Percentiles rank a stretch among this genome's conserved stretches.
Evolutionary conservation across 2,329 filamentous ascomycete genomes (phyloP).

Genomic region (Penicillium palitans): DNA sequence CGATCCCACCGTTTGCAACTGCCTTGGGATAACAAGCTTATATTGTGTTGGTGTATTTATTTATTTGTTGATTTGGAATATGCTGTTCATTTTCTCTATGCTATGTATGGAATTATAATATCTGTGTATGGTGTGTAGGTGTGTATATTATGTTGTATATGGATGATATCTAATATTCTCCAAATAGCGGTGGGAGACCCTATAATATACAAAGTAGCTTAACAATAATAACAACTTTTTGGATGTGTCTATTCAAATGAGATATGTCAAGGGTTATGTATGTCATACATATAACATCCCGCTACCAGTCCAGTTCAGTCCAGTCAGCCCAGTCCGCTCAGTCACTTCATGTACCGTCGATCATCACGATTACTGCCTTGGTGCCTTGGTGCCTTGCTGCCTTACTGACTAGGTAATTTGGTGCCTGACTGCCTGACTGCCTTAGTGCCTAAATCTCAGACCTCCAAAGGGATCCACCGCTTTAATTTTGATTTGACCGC

Average conservation of each 20-base stretch:
- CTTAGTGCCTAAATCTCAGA: background rate
- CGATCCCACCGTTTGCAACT: conserved; percentile 13
- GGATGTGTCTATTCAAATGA: background rate
- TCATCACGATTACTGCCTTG: background rate
- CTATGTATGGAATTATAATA: background rate
- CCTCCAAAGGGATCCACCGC: background rate
- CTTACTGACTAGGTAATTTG: too few species aligned
- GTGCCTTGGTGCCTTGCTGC: background rate
- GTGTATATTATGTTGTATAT: background rate
- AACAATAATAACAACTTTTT: background rate
- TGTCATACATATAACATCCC: conserved; percentile 8
- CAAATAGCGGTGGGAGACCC: conserved; percentile 1
- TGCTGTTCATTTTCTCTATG: background rate
- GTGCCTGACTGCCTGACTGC: background rate
- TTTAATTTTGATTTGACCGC: background rate
- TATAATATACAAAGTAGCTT: background rate
- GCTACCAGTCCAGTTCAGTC: background rate
- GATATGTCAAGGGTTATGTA: background rate
- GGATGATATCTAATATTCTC: background rate
- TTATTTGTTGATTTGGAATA: background rate
- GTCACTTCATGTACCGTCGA: conserved; percentile 7
- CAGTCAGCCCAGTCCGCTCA: background rate
- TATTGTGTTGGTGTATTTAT: background rate
- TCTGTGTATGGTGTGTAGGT: background rate
- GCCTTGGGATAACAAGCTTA: conserved; percentile 2